Percentiles rank a stretch among this genome's conserved stretches.
These are phyloP conservation scores for Hirschioporus abietinus DNA, from an alignment of 768 basidiomycete genomes.

Conservation along the genomic window DNA sequence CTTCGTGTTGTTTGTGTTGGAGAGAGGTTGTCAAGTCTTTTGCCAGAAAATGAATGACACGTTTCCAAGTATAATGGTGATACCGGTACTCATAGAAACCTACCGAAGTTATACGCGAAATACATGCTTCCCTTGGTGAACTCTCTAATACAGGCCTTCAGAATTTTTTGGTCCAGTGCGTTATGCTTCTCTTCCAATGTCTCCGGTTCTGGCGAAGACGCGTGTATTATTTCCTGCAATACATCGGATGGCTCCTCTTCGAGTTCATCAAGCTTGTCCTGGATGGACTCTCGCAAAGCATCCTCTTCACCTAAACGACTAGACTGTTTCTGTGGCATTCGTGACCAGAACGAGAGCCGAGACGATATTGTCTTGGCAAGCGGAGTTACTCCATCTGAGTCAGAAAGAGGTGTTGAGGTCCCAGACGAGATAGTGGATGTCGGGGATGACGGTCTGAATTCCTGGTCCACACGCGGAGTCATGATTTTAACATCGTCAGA, in stretches of 20 bases:
- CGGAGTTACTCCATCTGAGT: conserved; percentile 36
- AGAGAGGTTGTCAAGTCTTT: conserved; percentile 79
- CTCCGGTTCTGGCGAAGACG: conserved; percentile 56
- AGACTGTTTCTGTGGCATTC: conserved; percentile 38
- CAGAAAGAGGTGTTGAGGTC: conserved; percentile 51
- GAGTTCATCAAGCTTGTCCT: conserved; percentile 19
- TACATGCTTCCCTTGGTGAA: conserved; percentile 86
- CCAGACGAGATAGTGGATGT: conserved; percentile 36
- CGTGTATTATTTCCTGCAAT: conserved; percentile 51
- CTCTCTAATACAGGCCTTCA: conserved; percentile 72
- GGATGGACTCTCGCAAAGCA: conserved; percentile 21
- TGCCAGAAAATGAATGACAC: not conserved
- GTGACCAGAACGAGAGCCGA: conserved; percentile 73
- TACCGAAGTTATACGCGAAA: conserved; percentile 84
- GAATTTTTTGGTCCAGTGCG: conserved; percentile 79
- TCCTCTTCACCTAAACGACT: conserved; percentile 12
- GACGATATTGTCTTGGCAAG: conserved; percentile 59
- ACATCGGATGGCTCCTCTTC: conserved; percentile 46
- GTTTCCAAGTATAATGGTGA: not conserved
- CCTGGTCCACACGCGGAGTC: conserved; percentile 27
- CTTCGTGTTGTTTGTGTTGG: conserved; percentile 71
- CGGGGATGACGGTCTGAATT: conserved; percentile 17
- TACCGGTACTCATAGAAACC: conserved; percentile 15
- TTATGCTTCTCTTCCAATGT: conserved; percentile 62
- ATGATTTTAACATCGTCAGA: conserved; percentile 41